phyloP scores from a whole-genome alignment of 1,139 yeast genomes.

The Sugiyamaella castrensis region DNA sequence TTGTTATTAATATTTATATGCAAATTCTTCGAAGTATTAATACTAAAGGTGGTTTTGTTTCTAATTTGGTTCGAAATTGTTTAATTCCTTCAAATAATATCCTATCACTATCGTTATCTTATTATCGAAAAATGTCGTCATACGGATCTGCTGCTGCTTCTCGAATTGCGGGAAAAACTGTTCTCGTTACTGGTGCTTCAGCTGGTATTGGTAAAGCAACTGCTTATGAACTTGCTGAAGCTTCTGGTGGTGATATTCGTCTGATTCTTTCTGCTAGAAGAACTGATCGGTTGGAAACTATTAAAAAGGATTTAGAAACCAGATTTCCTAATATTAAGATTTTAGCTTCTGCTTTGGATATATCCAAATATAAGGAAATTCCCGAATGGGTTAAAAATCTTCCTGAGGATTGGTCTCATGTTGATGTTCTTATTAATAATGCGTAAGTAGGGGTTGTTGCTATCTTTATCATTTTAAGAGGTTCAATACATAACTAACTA shows the following conservation, averaged over 20 bases:
- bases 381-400: slow-evolving; percentile 49
- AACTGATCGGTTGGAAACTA: slow-evolving; percentile 44
- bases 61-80: too few relatives aligned
- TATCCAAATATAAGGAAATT: slow-evolving; percentile 51
- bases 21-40: background rate
- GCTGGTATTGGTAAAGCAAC: slow-evolving; percentile 79
- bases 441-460: slow-evolving; percentile 42
- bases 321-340: slow-evolving; percentile 48
- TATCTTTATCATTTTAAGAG: too few relatives aligned
- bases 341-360: slow-evolving; percentile 56
- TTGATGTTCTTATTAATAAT: slow-evolving; percentile 64
- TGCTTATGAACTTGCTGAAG: slow-evolving; percentile 66
- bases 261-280: slow-evolving; percentile 71
- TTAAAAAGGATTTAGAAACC: slow-evolving; percentile 46
- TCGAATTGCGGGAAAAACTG: slow-evolving; percentile 58
- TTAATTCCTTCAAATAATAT: too few relatives aligned
- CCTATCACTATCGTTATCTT: too few relatives aligned
- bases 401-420: slow-evolving; percentile 38
- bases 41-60: too few relatives aligned
- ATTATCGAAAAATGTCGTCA: slow-evolving; percentile 39
- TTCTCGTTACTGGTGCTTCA: slow-evolving; percentile 72
- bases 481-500: too few relatives aligned
- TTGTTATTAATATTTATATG: background rate
- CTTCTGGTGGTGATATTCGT: slow-evolving; percentile 63
- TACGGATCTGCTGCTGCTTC: slow-evolving; percentile 57